Conservation (phyloP, 1,284 basidiomycete species). For the Leccinum subrobustum region DNA sequence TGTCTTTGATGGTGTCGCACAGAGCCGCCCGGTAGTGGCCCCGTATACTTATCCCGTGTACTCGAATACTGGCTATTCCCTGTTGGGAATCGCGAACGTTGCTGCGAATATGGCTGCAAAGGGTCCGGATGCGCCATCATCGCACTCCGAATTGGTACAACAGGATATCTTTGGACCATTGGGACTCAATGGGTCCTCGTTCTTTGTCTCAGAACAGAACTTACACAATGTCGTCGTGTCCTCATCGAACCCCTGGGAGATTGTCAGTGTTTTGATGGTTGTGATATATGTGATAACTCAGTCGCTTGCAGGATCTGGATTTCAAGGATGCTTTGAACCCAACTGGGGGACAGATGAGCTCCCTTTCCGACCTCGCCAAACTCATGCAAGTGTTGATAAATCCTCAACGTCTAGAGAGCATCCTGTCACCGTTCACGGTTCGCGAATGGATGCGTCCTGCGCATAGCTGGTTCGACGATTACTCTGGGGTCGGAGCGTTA, state of each 20-base stretch:
- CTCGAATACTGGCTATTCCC: constrained; percentile 46
- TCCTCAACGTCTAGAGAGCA: constrained; percentile 33
- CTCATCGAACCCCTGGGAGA: constrained; percentile 29
- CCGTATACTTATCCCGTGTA: constrained; percentile 48
- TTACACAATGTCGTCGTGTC: constrained; percentile 36
- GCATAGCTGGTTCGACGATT: constrained; percentile 42
- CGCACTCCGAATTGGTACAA: constrained; percentile 41
- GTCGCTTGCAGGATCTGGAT: constrained; percentile 35
- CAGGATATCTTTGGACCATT: constrained; percentile 46
- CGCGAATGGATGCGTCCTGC: constrained; percentile 45
- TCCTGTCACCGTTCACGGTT: constrained; percentile 38
- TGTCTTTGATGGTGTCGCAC: constrained; percentile 36
- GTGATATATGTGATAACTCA: background rate
- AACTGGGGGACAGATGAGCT: constrained; percentile 49
- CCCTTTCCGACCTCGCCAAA: constrained; percentile 42
- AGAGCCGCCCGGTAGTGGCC: constrained; percentile 38
- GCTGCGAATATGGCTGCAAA: constrained; percentile 38
- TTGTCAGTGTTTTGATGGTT: constrained; percentile 25
- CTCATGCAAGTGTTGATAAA: constrained; percentile 45
- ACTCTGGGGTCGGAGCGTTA: constrained; percentile 42
- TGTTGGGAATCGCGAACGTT: constrained; percentile 44
- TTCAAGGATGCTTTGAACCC: constrained; percentile 43
- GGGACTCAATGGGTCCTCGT: constrained; percentile 39
- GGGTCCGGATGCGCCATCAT: constrained; percentile 28
- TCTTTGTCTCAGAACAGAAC: constrained; percentile 32